These are phyloP conservation scores for Yarrowia galli DNA, from an alignment of 1,139 yeast species.

Conservation along the genomic window DNA sequence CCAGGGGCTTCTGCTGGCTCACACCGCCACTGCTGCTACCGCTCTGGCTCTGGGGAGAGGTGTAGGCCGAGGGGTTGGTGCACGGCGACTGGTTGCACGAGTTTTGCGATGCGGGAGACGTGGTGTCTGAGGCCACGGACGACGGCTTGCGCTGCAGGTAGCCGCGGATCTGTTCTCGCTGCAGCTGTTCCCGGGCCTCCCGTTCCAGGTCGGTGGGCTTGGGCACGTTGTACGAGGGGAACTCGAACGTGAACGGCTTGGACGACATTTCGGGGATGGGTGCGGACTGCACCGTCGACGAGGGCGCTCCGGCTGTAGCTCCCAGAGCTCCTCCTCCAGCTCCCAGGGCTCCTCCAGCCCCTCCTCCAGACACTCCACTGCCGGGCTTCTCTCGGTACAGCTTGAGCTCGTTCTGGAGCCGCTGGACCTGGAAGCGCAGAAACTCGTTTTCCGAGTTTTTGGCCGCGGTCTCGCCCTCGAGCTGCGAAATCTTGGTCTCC, in stretches of 20 bases:
- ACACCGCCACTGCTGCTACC: neutral
- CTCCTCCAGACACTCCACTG: neutral
- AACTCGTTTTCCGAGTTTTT: constrained; percentile 75
- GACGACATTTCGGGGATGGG: constrained; percentile 22
- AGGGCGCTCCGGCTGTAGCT: neutral
- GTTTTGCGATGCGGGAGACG: constrained; percentile 21
- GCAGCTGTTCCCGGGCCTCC: constrained; percentile 27
- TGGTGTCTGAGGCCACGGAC: constrained; percentile 13
- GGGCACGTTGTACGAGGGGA: constrained; percentile 26
- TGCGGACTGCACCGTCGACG: constrained; percentile 15
- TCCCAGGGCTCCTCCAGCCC: neutral
- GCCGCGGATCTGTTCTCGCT: constrained; percentile 34
- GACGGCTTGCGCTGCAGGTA: constrained; percentile 35
- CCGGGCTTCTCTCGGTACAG: constrained; percentile 53
- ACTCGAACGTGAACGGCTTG: constrained; percentile 42
- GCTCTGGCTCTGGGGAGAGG: constrained; percentile 39
- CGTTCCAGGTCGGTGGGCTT: constrained; percentile 5
- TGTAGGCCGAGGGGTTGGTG: constrained; percentile 42
- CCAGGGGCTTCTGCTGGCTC: constrained; percentile 8
- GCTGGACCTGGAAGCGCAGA: constrained; percentile 75
- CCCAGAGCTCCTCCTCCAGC: neutral
- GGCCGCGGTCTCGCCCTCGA: constrained; percentile 73
- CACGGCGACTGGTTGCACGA: constrained; percentile 34
- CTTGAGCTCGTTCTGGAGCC: constrained; percentile 73
- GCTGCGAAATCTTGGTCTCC: constrained; percentile 73